Evolutionary conservation across 345 rosid genomes (phyloP), one percentile per base, ranked within the genome.

Genomic region (Balakata baccata): DNA sequence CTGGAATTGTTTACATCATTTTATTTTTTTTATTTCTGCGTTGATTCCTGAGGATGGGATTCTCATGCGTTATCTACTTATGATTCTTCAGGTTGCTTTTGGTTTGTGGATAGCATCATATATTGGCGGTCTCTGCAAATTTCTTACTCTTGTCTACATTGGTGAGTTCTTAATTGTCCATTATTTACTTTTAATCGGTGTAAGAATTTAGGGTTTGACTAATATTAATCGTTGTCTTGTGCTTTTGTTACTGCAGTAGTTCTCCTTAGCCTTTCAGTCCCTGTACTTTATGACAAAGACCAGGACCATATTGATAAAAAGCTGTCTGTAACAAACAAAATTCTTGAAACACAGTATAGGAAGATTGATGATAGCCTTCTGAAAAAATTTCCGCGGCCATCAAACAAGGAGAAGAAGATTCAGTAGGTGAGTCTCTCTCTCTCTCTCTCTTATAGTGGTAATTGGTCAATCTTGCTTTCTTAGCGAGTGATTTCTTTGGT

Each of bases 211-310:
- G 45, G 51, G 29, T 6, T 65, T 64, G 39, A 22, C 59, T 34
- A 22, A 1, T 52, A 39, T 49, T 51, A 46, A 13, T 29, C 64
- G 0, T 46, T 39, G 2, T 46, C 57, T 66, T 62, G 51, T 22
- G 6, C 23, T 54, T n/a, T 68, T 20, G 25, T 34, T 62, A 68
- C 34, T 70, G 77, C 87, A 96, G 98, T 84, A 66, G 71, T 88
- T 79, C 88, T 93, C 80, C 88, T 96, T 41, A 80, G 90, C 77
- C 83, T 96, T 34, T 87, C 90, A 14, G 82, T 83, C 66, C 99
- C 99, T 16, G 52, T 89, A 13, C 64, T 90, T 23, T 90, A 93
- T 73, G 93, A 88, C 72, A 90, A 88, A 79, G 90, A 80, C 84
- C 91, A 84, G 74, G 87, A 79, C 76, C 94, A 75, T 70, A 86